Conservation (phyloP, 441 rosid genomes). For the Populus trichocarpa region DNA sequence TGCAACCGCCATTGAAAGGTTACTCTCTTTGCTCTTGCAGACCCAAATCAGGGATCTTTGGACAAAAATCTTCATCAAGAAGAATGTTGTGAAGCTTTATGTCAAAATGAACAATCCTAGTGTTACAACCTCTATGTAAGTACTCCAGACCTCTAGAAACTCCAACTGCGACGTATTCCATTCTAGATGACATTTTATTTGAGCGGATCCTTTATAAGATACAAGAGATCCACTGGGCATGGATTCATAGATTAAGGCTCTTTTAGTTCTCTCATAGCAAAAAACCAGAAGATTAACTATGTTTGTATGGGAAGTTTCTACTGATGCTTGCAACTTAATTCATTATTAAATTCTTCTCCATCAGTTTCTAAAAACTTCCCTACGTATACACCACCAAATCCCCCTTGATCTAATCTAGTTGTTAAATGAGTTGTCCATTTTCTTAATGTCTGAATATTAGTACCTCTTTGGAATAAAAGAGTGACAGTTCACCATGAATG, state of each 20-base stretch:
- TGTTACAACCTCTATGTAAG: background rate
- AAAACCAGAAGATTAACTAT: background rate
- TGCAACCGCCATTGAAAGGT: background rate
- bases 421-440: too few species aligned
- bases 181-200: too few species aligned
- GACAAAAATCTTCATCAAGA: background rate
- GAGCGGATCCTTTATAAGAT: too few species aligned
- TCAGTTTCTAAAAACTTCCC: too few species aligned
- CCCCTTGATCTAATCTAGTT: too few species aligned
- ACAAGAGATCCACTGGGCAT: background rate
- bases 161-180: background rate
- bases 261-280: background rate
- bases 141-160: background rate
- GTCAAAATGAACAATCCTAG: background rate
- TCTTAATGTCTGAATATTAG: too few species aligned
- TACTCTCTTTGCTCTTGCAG: constrained; percentile 1
- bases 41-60: constrained; percentile 9
- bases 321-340: background rate
- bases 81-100: constrained; percentile 1
- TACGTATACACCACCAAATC: too few species aligned
- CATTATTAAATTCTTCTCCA: background rate
- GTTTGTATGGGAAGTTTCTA: background rate
- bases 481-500: too few species aligned
- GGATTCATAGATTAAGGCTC: background rate
- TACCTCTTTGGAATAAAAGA: too few species aligned